Evolutionary conservation across 2,329 filamentous ascomycete species (phyloP), one percentile per base, ranked within the genome.

Genomic region (Calycina marina): DNA sequence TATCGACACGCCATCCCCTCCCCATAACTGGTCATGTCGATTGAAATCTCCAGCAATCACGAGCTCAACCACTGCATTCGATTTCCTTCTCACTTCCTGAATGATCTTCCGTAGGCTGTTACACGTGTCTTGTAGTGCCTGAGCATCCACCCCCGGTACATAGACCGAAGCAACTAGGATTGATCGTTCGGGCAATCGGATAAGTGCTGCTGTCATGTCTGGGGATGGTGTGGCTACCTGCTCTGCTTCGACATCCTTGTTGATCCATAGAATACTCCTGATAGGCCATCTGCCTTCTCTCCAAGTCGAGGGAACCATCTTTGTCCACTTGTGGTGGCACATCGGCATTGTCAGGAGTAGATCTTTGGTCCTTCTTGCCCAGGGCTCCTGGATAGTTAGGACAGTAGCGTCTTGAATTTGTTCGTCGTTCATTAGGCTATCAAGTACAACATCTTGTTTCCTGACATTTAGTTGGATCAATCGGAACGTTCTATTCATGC

Each of bases 1-100:
- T 22, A 51, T 43, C 14, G 51, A 54, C 10, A 53, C 38, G 8
- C 48, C 34, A 31, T 51, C 44, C 40, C 45, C 44, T 43, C 38
- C 25, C 25, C n/a, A 52, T 14, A 52, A 36, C 39, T 46, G 39
- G 30, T 54, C 35, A 40, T 48, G 37, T 33, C 36, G 40, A 35
- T 50, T 16, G 14, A 26, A 26, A 14, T 26, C 25, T 13, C 25
- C 25, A 6, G 14, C n/a, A 26, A 26, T 26, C n/a, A 50, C 33
- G 9, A 47, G 26, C 12, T 52, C 42, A 22, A 49, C 34, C 33
- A 36, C 30, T 6, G 39, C 33, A 16, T 36, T 42, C 9, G 14
- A 6, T 6, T 31, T 33, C 35, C 34, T 36, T 34, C 43, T 32
- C 27, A 44, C 34, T 24, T 41, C 41, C 16, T 10, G 14, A 16